Evolutionary conservation across 164 flowering plant genomes (phyloP), one percentile per base, ranked within the genome.

Genomic region (Kalanchoe fedtschenkoi): DNA sequence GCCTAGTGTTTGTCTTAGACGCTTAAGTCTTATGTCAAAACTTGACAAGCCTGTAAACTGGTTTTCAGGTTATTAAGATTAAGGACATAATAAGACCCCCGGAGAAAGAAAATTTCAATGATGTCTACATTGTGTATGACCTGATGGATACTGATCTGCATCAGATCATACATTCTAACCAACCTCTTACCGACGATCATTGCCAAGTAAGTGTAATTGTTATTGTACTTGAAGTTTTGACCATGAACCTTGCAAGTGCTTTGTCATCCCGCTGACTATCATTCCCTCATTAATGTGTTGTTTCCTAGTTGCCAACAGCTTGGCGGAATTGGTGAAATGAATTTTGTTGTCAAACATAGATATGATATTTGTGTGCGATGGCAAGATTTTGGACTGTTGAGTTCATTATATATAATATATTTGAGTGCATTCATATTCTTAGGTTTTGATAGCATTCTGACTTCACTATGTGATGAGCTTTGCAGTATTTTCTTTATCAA

Each of bases 81-180:
- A 91, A 83, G 83, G 97, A 88, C 74, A 80, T 91, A 43, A 80
- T 91, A 54, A 60, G 71, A n/a, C 97, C 97, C n/a, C 84, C 91
- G 4, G 71, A 77, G 35, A 80, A 64, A 68, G 84, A 82, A 63
- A 75, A 65, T 21, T 58, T 61, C 51, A 61, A 61, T 39, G 63
- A 61, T 61, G 63, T 61, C n/a, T 61, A 61, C 33, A 61, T 61
- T 22, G 63, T 61, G n/a, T 61, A 39, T 38, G 63, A 61, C 26
- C 63, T 61, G 26, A 39, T 61, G 63, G 63, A 61, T 38, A 61
- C 53, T 6, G 57, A 62, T 62, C 57, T 62, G 24, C 65, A 62
- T 35, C 41, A 44, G 57, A 62, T 44, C n/a, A 62, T 62, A 43
- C 38, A 53, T n/a, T 62, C 65, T 7, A 44, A 42, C 28, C 65